phyloP scores from a whole-genome alignment of 139 green algal species.

The Ettlia oleoabundans region DNA sequence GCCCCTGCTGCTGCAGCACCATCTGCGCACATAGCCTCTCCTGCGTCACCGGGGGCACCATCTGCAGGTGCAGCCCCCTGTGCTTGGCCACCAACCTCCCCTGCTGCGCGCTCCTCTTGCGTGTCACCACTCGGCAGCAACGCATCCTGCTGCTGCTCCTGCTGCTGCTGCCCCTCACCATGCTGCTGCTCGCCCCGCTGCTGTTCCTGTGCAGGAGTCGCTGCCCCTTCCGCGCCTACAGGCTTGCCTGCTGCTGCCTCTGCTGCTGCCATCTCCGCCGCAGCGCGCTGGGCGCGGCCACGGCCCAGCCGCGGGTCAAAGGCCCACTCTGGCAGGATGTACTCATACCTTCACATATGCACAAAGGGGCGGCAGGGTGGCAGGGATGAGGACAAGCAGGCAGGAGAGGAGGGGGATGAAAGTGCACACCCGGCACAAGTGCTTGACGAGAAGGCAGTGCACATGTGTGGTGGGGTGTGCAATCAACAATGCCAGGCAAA shows the following conservation, averaged over 20 bases:
- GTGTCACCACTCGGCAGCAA: too few relatives aligned
- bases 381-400: background rate
- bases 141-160: background rate
- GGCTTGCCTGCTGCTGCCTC: background rate
- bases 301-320: constrained; percentile 68
- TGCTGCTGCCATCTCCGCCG: background rate
- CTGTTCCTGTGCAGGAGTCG: background rate
- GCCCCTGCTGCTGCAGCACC: background rate
- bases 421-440: too few relatives aligned
- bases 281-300: background rate
- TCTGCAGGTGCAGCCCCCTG: too few relatives aligned
- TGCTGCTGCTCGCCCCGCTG: background rate
- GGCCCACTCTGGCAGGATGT: constrained; percentile 90
- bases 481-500: background rate
- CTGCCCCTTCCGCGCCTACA: background rate
- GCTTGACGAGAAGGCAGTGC: too few relatives aligned
- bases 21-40: background rate
- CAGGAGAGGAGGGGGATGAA: background rate
- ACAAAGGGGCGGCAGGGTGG: background rate
- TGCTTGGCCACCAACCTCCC: too few relatives aligned
- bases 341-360: constrained; percentile 83
- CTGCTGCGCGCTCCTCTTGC: background rate
- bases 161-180: background rate
- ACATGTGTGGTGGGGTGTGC: too few relatives aligned
- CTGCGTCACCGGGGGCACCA: too few relatives aligned